Conservation (phyloP, 179 eudicot species). For the Nepenthes alata region DNA sequence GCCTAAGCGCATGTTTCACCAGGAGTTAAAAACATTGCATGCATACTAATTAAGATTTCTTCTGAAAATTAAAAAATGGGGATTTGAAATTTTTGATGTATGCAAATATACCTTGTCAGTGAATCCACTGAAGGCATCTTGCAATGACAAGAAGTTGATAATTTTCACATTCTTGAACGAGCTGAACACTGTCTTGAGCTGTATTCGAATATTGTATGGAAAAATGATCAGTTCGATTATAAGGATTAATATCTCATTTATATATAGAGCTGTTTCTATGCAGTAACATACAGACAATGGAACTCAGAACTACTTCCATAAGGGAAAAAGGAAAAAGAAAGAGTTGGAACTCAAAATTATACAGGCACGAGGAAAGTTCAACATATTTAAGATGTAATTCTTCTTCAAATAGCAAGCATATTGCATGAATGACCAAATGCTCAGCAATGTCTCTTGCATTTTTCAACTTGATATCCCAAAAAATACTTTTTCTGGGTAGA, state of each 20-base stretch:
- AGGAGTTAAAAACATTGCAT: neutral
- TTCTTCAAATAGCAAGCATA: too few species aligned
- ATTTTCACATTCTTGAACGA: constrained; percentile 63
- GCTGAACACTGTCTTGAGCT: constrained; percentile 49
- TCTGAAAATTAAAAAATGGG: neutral
- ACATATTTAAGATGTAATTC: too few species aligned
- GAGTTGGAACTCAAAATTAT: neutral
- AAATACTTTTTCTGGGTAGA: too few species aligned
- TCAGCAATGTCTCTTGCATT: too few species aligned
- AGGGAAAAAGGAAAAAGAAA: too few species aligned
- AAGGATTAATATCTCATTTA: neutral
- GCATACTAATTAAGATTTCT: neutral
- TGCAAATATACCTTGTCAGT: constrained; percentile 50
- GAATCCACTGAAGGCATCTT: constrained; percentile 76
- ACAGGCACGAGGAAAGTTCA: neutral
- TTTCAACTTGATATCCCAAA: too few species aligned
- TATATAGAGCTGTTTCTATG: too few species aligned
- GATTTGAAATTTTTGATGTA: neutral
- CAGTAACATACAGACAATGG: too few species aligned
- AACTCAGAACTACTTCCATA: too few species aligned
- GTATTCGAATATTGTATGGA: constrained; percentile 5
- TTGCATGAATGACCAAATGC: too few species aligned
- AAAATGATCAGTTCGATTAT: neutral
- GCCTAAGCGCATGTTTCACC: constrained; percentile 25
- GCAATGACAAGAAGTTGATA: constrained; percentile 71